A percentile compares a stretch with the other conserved stretches of the same genome.
Evolutionary conservation across 192 early-diverging fungal genomes (phyloP).

Genomic region (Umbelopsis sp.): DNA sequence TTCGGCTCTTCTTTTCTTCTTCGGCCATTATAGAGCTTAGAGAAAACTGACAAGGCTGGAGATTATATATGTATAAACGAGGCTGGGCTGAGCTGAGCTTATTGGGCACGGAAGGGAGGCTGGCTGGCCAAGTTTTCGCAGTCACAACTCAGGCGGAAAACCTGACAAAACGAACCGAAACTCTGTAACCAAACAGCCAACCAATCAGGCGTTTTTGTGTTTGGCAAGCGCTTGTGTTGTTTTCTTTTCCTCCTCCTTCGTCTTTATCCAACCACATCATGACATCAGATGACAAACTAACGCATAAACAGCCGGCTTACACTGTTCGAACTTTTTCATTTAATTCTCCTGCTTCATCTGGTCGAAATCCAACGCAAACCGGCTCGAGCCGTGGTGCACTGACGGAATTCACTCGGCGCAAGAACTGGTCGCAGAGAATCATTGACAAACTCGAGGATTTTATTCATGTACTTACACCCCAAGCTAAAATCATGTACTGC

Average conservation of each 20-base stretch:
- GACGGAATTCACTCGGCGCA: slow-evolving; percentile 40
- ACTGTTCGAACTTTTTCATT: slow-evolving; percentile 9
- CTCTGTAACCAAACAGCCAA: too few species aligned
- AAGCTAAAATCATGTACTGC: slow-evolving; percentile 33
- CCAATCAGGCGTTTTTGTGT: too few species aligned
- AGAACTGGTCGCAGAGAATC: slow-evolving; percentile 40
- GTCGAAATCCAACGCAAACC: background rate
- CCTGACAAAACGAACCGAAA: too few species aligned
- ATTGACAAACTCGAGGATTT: slow-evolving; percentile 35
- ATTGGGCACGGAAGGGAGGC: too few species aligned
- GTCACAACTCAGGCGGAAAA: too few species aligned
- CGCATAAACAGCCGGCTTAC: slow-evolving; percentile 9
- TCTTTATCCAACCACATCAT: background rate
- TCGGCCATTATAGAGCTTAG: slow-evolving; percentile 6
- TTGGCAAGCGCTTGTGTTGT: too few species aligned
- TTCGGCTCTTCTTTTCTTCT: slow-evolving; percentile 29
- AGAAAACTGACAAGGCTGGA: too few species aligned
- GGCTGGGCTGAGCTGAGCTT: too few species aligned
- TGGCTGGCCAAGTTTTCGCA: too few species aligned
- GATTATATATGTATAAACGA: too few species aligned
- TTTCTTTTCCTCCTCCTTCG: too few species aligned
- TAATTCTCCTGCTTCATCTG: background rate
- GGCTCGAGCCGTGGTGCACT: background rate
- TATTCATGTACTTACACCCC: slow-evolving; percentile 36
- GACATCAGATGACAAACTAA: slow-evolving; percentile 2